Base-by-base conservation (phyloP, 2,329 filamentous ascomycete species). In the Passalora sequoiae region DNA sequence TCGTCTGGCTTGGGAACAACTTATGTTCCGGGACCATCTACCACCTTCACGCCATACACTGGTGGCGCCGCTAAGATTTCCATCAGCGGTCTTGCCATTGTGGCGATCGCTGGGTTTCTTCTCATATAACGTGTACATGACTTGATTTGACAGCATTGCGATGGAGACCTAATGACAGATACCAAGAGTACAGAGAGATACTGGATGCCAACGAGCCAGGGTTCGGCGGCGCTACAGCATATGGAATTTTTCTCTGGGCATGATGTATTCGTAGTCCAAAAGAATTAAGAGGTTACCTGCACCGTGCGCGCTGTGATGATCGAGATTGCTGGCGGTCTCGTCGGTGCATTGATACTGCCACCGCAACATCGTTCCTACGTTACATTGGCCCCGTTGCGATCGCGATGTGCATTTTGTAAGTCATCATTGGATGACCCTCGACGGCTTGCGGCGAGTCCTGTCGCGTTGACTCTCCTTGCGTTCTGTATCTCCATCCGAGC, bases 1-100 rank as follows among this genome's bases (percentile, higher is more conserved):
- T 31, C 38, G 7, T 40, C 42, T 4, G 42, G 42, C 15, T 27
- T 44, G 12, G 42, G 42, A 8, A 44, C 42, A 30, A 39, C 28
- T 3, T 38, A 38, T 17, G 19, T 40, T 5, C 42, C 42, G 12
- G 21, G 19, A 3, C 20, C 27, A 7, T 30, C 27, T 17, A 27
- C 21, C 29, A 16, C 33, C 6, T 33, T 44, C 12, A 35, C 41
- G 1, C 41, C 42, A 1, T 44, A 44, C 19, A 16, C 4, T 3
- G 42, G 42, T 15, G 35, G 36, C 6, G 42, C 19, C 15, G 42
- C 15, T 3, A 44, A 44, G 42, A 6, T 40, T 2, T 27, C 20
- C 12, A 21, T 37, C 12, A 24, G 20, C 13, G 21, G 42, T n/a
- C 6, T 40, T 10, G 21, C 13, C 9, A 9, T 27, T n/a, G 12